phyloP scores from a whole-genome alignment of 1,139 yeast genomes.

The Ogataea hybrid region DNA sequence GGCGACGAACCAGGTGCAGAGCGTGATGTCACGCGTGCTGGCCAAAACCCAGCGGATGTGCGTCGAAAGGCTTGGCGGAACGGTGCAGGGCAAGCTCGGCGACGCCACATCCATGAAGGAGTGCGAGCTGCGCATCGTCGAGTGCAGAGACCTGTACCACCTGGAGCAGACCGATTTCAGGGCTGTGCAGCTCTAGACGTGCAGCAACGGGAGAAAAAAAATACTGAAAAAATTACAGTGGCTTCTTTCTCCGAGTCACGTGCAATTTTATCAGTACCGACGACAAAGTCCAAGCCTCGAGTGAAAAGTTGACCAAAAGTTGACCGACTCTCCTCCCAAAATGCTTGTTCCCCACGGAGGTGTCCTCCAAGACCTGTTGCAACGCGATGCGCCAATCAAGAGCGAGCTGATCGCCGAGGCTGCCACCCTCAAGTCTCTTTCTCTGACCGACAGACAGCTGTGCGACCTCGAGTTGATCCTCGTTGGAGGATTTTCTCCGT shows the following conservation, averaged over 20 bases:
- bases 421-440: constrained; percentile 49
- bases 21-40: constrained; percentile 49
- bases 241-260: constrained; percentile 10
- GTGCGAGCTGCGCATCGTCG: constrained; percentile 38
- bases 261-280: constrained; percentile 14
- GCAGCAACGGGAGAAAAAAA: too few species aligned
- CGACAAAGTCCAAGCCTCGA: constrained; percentile 1
- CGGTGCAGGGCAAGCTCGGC: constrained; percentile 35
- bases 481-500: constrained; percentile 94
- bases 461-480: constrained; percentile 91
- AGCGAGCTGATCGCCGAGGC: constrained; percentile 58
- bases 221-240: neutral
- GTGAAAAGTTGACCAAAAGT: constrained; percentile 2
- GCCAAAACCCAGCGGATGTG: constrained; percentile 38
- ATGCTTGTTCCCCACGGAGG: constrained; percentile 96
- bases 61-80: constrained; percentile 25
- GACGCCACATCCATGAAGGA: constrained; percentile 38
- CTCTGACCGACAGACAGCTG: constrained; percentile 80
- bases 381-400: constrained; percentile 70
- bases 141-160: constrained; percentile 32
- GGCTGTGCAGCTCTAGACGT: constrained; percentile 2
- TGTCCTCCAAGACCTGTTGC: constrained; percentile 75
- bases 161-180: constrained; percentile 16
- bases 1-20: constrained; percentile 42
- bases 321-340: neutral